Evolutionary conservation across 73 alveolate species (phyloP).

Genomic region (Paramecium caudatum): DNA sequence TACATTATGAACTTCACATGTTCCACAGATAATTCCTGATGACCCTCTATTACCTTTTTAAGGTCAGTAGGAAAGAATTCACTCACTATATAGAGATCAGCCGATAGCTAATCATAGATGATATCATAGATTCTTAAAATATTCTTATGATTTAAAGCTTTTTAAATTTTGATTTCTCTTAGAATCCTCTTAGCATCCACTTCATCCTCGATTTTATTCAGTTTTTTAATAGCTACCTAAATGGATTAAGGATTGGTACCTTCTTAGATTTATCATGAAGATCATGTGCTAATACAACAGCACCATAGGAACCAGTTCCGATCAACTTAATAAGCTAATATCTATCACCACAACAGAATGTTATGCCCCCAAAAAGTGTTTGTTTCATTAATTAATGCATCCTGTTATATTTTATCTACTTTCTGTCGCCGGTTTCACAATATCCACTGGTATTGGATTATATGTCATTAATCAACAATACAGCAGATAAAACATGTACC

Average conservation of each 20-base stretch:
- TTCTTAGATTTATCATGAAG: conserved; percentile 68
- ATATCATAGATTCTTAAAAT: conserved; percentile 83
- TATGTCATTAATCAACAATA: conserved; percentile 3
- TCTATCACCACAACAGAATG: conserved; percentile 64
- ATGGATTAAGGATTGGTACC: neutral
- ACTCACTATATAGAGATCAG: conserved; percentile 87
- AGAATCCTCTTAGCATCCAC: conserved; percentile 94
- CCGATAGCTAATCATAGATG: conserved; percentile 61
- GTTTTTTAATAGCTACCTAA: conserved; percentile 95
- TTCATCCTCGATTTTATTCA: conserved; percentile 87
- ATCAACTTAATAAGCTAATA: conserved; percentile 65
- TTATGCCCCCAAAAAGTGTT: conserved; percentile 64
- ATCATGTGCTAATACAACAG: conserved; percentile 90
- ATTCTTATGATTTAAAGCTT: conserved; percentile 87
- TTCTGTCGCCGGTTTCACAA: conserved; percentile 17
- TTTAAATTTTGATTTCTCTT: conserved; percentile 88
- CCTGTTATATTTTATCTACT: conserved; percentile 59
- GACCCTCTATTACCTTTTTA: conserved; percentile 82
- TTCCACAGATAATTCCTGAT: conserved; percentile 64
- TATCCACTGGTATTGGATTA: conserved; percentile 52
- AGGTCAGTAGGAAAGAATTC: conserved; percentile 91
- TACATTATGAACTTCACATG: conserved; percentile 72
- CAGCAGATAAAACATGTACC: conserved; percentile 23
- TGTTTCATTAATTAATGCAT: too few species aligned
- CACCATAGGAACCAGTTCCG: conserved; percentile 93